Evolutionary conservation across 176 grass and related monocot species (phyloP).

Genomic region (Hordeum marinum): DNA sequence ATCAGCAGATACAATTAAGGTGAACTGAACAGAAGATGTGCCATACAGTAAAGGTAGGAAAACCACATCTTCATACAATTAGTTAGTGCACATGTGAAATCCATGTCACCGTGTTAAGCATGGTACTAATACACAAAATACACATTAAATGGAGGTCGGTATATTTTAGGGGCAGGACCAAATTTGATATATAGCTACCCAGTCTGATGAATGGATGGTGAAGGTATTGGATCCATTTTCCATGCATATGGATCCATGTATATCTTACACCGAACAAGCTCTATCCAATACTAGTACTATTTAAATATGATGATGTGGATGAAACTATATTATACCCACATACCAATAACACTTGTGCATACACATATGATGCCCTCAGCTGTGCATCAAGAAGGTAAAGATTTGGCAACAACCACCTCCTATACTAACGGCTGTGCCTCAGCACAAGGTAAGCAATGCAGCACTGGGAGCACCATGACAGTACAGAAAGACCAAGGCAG

Average conservation of each 20-base stretch:
- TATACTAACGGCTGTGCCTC: neutral
- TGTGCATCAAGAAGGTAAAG: neutral
- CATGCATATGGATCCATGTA: neutral
- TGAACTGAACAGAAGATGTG: slow-evolving; percentile 4
- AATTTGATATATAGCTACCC: neutral
- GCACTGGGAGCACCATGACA: neutral
- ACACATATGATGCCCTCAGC: neutral
- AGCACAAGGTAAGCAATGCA: neutral
- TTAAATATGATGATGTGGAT: neutral
- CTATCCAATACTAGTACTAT: neutral
- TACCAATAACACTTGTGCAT: neutral
- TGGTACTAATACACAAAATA: neutral
- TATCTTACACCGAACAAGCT: neutral
- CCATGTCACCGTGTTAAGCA: neutral
- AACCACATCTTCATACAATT: neutral
- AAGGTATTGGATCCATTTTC: neutral
- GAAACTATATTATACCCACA: neutral
- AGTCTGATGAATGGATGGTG: neutral
- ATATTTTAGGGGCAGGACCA: neutral
- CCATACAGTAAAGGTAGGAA: neutral
- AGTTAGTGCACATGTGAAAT: neutral
- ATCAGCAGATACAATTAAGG: slow-evolving; percentile 4
- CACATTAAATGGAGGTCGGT: neutral
- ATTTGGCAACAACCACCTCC: neutral
- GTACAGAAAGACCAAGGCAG: slow-evolving; percentile 5